A percentile compares a stretch with the other conserved stretches of the same genome.
These are phyloP conservation scores for Sporobolomyces pararoseus DNA, from an alignment of 768 basidiomycete genomes.

Conservation along the genomic window DNA sequence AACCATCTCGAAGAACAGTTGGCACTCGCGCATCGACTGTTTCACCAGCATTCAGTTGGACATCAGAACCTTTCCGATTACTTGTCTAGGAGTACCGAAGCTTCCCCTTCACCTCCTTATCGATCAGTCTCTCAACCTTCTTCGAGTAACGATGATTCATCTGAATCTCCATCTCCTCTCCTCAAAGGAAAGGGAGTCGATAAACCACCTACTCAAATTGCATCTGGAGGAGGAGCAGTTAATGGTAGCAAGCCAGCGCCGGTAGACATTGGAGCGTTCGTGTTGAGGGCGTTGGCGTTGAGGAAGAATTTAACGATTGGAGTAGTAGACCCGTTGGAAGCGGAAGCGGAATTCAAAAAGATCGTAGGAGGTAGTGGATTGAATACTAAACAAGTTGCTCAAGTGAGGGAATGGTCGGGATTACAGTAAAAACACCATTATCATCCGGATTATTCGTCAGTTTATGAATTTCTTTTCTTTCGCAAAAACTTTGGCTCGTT, in stretches of 20 bases:
- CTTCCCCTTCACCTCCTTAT: background rate
- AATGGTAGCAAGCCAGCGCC: background rate
- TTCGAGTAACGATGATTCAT: background rate
- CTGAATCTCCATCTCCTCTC: background rate
- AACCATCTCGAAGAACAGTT: conserved; percentile 9
- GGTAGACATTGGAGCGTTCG: conserved; percentile 29
- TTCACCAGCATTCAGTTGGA: background rate
- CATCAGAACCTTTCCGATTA: conserved; percentile 1
- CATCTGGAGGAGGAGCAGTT: no score
- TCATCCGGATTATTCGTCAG: no score
- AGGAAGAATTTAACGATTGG: conserved; percentile 25
- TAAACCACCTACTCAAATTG: background rate
- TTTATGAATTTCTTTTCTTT: no score
- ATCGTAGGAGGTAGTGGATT: conserved; percentile 9
- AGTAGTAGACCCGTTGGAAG: background rate
- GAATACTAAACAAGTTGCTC: conserved; percentile 2
- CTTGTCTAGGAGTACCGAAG: background rate
- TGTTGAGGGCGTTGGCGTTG: conserved; percentile 24
- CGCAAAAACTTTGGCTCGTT: no score
- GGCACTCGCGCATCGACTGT: conserved; percentile 1
- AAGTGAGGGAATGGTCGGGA: conserved; percentile 27
- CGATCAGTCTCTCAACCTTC: conserved; percentile 1
- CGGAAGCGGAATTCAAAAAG: background rate
- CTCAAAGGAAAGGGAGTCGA: background rate
- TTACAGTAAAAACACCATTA: background rate